Percentiles rank a stretch among this genome's conserved stretches.
These are phyloP conservation scores for Acrocalymma vagum DNA, from an alignment of 2,329 filamentous ascomycete genomes.

Conservation along the genomic window DNA sequence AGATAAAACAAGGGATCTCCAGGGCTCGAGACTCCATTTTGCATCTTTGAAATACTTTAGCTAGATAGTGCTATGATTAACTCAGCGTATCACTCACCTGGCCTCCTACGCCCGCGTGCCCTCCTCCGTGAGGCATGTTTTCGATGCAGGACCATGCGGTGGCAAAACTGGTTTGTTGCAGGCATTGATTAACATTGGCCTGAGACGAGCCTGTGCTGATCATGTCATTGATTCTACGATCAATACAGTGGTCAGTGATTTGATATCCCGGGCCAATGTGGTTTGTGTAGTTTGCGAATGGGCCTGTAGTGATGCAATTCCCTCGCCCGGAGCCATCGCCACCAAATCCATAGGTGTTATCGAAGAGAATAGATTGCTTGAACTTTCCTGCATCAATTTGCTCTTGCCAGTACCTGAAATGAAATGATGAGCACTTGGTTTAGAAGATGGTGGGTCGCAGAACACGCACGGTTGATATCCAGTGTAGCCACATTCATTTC, in stretches of 20 bases:
- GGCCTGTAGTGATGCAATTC: conserved; percentile 23
- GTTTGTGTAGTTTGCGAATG: conserved; percentile 29
- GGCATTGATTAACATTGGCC: conserved; percentile 15
- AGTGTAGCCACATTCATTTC: conserved; percentile 40
- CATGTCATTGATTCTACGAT: conserved; percentile 18
- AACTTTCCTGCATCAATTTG: conserved; percentile 27
- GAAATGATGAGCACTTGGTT: background rate
- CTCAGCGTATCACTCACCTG: conserved; percentile 10
- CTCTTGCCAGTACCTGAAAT: conserved; percentile 35
- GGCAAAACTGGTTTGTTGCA: conserved; percentile 10
- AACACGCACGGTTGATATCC: conserved; percentile 45
- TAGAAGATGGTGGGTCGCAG: background rate
- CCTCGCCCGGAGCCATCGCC: conserved; percentile 18
- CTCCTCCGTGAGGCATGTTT: conserved; percentile 13
- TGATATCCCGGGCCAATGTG: conserved; percentile 17
- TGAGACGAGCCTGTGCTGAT: conserved; percentile 4
- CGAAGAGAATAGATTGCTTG: conserved; percentile 15
- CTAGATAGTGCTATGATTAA: background rate
- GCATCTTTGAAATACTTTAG: conserved; percentile 23
- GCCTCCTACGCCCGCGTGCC: conserved; percentile 27
- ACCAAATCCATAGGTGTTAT: conserved; percentile 24
- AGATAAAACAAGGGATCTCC: conserved; percentile 33
- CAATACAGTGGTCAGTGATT: conserved; percentile 27
- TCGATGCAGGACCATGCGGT: conserved; percentile 24
- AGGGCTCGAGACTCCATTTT: conserved; percentile 20